Conservation (phyloP, 441 rosid species). For the Pelargonium exstipulatum region DNA sequence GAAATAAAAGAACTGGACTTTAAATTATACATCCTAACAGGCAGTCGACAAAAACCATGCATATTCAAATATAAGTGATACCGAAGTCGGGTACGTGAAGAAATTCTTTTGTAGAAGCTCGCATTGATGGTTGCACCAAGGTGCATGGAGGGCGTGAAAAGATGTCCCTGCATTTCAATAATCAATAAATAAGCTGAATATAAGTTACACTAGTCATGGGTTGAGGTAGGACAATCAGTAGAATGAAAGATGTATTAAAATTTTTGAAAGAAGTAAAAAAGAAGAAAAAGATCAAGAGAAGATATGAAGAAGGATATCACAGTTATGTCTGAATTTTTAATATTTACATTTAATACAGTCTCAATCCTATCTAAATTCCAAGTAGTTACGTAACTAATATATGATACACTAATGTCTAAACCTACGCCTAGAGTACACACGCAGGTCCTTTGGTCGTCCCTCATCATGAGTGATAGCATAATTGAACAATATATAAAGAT, state of each 20-base stretch:
- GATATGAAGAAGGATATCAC: background rate
- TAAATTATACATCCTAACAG: slow-evolving; percentile 14
- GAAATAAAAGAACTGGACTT: slow-evolving; percentile 20
- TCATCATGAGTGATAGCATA: background rate
- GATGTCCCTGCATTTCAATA: slow-evolving; percentile 69
- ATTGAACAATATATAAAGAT: background rate
- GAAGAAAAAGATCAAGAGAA: background rate
- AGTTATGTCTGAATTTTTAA: background rate
- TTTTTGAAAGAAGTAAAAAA: background rate
- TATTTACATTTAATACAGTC: too few relatives aligned
- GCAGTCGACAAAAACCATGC: background rate
- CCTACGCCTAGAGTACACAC: too few relatives aligned
- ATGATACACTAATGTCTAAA: too few relatives aligned
- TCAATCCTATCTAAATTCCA: too few relatives aligned
- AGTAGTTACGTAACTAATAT: too few relatives aligned
- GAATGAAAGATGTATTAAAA: too few relatives aligned
- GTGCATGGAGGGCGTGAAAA: slow-evolving; percentile 82
- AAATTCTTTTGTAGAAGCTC: slow-evolving; percentile 39
- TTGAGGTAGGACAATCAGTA: too few relatives aligned
- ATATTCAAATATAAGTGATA: slow-evolving; percentile 25
- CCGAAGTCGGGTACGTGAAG: slow-evolving; percentile 76
- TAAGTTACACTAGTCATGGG: background rate
- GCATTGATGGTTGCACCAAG: slow-evolving; percentile 87
- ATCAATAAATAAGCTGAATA: slow-evolving; percentile 19
- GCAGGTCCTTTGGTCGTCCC: too few relatives aligned